Base-by-base conservation (phyloP, 208 protist genomes). In the Acanthamoeba sp. region DNA sequence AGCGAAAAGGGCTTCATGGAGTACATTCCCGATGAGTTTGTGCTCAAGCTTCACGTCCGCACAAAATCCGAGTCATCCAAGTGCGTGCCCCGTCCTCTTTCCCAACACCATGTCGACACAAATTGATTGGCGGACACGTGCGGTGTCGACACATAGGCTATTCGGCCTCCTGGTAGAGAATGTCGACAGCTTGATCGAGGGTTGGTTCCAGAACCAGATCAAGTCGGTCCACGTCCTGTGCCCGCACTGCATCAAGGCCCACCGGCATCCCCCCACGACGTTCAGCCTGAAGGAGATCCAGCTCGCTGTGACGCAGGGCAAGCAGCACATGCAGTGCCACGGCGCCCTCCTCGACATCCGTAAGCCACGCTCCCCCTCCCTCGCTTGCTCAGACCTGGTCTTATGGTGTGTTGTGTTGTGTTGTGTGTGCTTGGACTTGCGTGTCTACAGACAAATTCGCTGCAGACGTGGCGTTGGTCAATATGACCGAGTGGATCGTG, bases 161-260 rank as follows among this genome's bases (percentile, higher is more conserved):
- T 93, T 93, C 82, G 71, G 36, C 20, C 52, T 93, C 18, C 29
- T 93, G 62, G 89, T 93, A 32, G 89, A 93, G 52, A 93, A 93
- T 38, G 66, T 93, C 14, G 89, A 93, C n/a, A 82, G 89, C 64
- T 82, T 93, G 89, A 84, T 93, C 32, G 89, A 93, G 34, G 89
- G 89, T 29, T 93, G 89, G 89, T 93, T 84, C 36, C 89, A 93
- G 42, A 76, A 93, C 89, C 89, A 93, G 52, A 64, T 93, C 89
- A 93, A 93, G 22, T 34, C 40, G 62, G 71, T 93, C 36, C 62
- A 57, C 64, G 42, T 93, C 9, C 66, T 64, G 59, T 93, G 89
- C 66, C 89, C 89, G 29, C 89, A 93, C 42, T 93, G 89, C 71
- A 93, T 93, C 45, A 50, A 64, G 64, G 24, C 45, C 20, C 89